Evolutionary conservation across 805 yeast species (phyloP), one percentile per base, ranked within the genome.

Genomic region (Phaffomyces antillensis): DNA sequence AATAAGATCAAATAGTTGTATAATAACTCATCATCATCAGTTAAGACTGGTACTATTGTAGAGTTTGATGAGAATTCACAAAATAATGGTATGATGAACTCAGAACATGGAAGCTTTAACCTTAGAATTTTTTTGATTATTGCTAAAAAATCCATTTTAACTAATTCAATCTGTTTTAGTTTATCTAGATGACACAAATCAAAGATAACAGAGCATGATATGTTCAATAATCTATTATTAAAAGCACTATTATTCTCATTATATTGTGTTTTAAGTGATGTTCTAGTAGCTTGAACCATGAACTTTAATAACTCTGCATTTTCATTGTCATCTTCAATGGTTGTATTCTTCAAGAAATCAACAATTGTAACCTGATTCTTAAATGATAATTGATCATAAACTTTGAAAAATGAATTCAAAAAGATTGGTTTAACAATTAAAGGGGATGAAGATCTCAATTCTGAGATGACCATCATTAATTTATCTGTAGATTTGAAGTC

Each of bases 41-140:
- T 17, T 9, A 43, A 23, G 7, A 43, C 12, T 15, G 49, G 46
- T 32, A 69, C 52, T 5, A 55, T 52, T 12, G 46, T 51, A 25
- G 67, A 49, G 48, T 77, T 72, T 46, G 69, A 60, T 1, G 70
- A 70, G 37, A 75, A 59, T 46, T 73, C 79, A 55, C 77, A 73
- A 7, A 75, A 39, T 18, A 75, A 59, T 0, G 79, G 78, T 23
- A 73, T 62, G 3, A 73, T 65, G 46, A 67, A 73, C 48, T 75
- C 77, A 9, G 73, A 58, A 42, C 72, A 72, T 16, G 73, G 71
- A 7, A 72, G 47, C 38, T 70, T 65, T 23, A 65, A 60, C 36
- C 56, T 58, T 13, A 73, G 59, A 16, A 72, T 52, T 18, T 58
- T 59, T 38, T 63, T 60, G 40, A 73, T 60, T 11, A 55, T 54